phyloP scores from a whole-genome alignment of 2,329 filamentous ascomycete species.

The Exophiala alcalophila region DNA sequence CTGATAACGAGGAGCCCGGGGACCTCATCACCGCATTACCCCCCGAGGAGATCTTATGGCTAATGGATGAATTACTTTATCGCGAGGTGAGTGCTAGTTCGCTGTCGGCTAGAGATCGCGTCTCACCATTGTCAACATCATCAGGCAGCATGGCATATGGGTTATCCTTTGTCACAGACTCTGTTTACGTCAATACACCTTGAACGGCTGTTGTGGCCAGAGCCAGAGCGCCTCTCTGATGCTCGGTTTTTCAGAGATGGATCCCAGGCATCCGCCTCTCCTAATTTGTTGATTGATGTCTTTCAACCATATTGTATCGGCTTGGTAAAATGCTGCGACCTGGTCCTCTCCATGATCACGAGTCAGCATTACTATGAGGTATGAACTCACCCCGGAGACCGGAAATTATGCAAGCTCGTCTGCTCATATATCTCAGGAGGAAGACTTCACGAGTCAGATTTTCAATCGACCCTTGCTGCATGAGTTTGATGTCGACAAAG shows the following conservation, averaged over 20 bases:
- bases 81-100: conserved; percentile 64
- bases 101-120: conserved; percentile 4
- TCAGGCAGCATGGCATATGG: conserved; percentile 93
- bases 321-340: conserved; percentile 76
- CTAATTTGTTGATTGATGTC: conserved; percentile 53
- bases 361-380: conserved; percentile 91
- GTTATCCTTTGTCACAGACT: conserved; percentile 93
- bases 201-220: conserved; percentile 73
- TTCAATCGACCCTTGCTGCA: conserved; percentile 77
- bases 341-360: conserved; percentile 72
- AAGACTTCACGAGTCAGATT: conserved; percentile 92
- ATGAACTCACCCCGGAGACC: too few relatives aligned
- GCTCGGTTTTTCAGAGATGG: conserved; percentile 55
- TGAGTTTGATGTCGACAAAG: conserved; percentile 56
- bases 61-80: conserved; percentile 89
- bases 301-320: conserved; percentile 83
- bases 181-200: conserved; percentile 90
- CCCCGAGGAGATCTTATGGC: conserved; percentile 79
- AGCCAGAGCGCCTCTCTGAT: conserved; percentile 61
- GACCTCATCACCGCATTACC: conserved; percentile 66
- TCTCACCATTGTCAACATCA: too few relatives aligned
- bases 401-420: too few relatives aligned
- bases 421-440: conserved; percentile 59
- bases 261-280: conserved; percentile 37
- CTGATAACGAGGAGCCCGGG: conserved; percentile 80